Conservation (phyloP, 129 eudicot genomes). For the Flaveria sonorensis region DNA sequence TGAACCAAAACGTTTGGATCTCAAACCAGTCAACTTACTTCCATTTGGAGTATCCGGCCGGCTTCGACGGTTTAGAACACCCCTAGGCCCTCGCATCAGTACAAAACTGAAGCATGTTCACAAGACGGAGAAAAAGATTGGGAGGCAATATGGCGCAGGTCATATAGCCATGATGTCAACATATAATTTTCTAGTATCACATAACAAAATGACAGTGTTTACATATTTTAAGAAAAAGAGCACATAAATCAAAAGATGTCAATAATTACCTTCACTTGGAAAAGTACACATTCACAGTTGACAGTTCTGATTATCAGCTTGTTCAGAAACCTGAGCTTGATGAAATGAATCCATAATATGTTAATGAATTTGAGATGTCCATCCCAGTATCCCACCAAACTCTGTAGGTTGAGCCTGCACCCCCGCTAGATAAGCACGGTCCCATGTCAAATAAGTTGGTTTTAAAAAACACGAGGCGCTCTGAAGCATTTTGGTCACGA, state of each 20-base stretch:
- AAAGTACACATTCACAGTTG: neutral
- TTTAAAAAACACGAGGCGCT: neutral
- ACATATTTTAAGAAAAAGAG: neutral
- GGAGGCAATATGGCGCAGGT: too few species aligned
- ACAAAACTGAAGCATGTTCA: conserved; percentile 1
- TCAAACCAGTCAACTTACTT: too few species aligned
- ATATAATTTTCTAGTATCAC: neutral
- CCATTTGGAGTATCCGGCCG: too few species aligned
- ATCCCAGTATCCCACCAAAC: conserved; percentile 15
- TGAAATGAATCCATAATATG: conserved; percentile 3
- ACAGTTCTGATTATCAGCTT: conserved; percentile 10
- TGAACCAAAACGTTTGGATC: too few species aligned
- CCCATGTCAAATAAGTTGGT: neutral
- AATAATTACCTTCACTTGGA: conserved; percentile 7
- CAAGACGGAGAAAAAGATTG: neutral
- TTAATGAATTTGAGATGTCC: neutral
- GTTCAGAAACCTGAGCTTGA: neutral
- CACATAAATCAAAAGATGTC: neutral
- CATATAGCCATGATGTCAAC: neutral
- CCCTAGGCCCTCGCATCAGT: neutral
- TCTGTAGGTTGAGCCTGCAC: conserved; percentile 1
- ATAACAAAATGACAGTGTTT: neutral
- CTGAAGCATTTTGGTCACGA: neutral
- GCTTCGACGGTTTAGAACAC: too few species aligned
- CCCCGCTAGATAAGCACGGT: neutral